These are phyloP conservation scores for Geosmithia morbida DNA, from an alignment of 2,329 filamentous ascomycete genomes.

Conservation along the genomic window DNA sequence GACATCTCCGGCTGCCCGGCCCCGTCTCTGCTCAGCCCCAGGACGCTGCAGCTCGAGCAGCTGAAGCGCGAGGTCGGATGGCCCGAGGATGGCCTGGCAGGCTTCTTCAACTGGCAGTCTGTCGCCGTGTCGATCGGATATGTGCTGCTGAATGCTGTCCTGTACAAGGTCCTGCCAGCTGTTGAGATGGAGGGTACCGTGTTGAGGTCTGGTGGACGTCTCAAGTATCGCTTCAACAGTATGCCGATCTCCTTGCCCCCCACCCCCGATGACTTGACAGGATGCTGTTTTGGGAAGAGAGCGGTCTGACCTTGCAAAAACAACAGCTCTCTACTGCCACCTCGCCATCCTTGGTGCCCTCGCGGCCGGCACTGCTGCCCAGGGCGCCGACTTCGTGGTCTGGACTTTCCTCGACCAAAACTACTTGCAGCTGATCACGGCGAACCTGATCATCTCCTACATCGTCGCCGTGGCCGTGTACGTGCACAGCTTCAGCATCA, in stretches of 20 bases:
- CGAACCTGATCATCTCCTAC: slow-evolving; percentile 67
- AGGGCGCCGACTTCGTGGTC: slow-evolving; percentile 70
- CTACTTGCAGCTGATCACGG: slow-evolving; percentile 72
- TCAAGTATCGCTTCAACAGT: slow-evolving; percentile 76
- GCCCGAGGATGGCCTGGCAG: slow-evolving; percentile 55
- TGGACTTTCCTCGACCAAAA: slow-evolving; percentile 93
- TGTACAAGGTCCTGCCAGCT: slow-evolving; percentile 68
- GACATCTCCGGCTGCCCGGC: slow-evolving; percentile 84
- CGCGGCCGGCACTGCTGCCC: slow-evolving; percentile 57
- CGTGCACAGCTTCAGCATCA: slow-evolving; percentile 66
- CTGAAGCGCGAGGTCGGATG: slow-evolving; percentile 74
- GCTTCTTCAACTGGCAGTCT: slow-evolving; percentile 55
- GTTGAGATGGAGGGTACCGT: slow-evolving; percentile 55
- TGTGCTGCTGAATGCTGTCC: slow-evolving; percentile 59
- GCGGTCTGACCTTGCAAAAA: too few species aligned
- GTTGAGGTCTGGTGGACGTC: slow-evolving; percentile 54
- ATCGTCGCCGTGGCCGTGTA: slow-evolving; percentile 67
- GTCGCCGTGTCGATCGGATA: slow-evolving; percentile 61
- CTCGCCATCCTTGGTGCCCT: slow-evolving; percentile 57
- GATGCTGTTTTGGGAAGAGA: too few species aligned
- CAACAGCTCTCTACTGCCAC: slow-evolving; percentile 63
- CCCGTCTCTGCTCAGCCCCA: slow-evolving; percentile 62
- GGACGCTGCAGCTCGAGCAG: slow-evolving; percentile 52
- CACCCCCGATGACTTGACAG: too few species aligned
- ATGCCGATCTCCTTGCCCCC: too few species aligned